phyloP scores from a whole-genome alignment of 495 filamentous ascomycete genomes.

The Trichoderma gamsii region DNA sequence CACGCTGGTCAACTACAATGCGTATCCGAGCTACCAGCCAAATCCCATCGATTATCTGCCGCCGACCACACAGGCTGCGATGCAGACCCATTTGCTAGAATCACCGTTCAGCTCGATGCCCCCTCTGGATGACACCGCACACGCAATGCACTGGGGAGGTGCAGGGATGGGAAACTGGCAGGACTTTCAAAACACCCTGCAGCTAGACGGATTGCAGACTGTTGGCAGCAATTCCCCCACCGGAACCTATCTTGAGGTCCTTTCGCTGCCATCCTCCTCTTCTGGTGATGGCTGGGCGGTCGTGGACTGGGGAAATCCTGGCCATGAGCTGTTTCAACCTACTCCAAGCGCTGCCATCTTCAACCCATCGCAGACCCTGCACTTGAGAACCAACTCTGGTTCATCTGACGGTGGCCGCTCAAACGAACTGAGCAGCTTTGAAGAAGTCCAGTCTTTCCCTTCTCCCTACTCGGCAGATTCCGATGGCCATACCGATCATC shows the following conservation, averaged over 20 bases:
- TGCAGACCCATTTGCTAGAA: constrained; percentile 63
- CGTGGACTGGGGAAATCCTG: constrained; percentile 52
- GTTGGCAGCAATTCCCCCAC: constrained; percentile 76
- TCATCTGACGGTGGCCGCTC: constrained; percentile 64
- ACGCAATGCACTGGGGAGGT: constrained; percentile 52
- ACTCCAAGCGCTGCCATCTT: constrained; percentile 61
- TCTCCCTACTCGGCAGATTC: constrained; percentile 63
- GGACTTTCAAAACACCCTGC: constrained; percentile 58
- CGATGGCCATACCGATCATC: constrained; percentile 53
- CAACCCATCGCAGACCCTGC: constrained; percentile 79
- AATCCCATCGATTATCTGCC: constrained; percentile 58
- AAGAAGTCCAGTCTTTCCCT: constrained; percentile 69
- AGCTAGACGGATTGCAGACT: constrained; percentile 49
- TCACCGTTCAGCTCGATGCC: constrained; percentile 55
- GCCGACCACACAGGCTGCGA: constrained; percentile 57
- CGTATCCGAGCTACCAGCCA: constrained; percentile 45
- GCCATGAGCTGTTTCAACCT: constrained; percentile 41
- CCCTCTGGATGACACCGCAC: constrained; percentile 55
- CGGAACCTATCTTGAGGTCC: constrained; percentile 73
- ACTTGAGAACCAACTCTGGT: constrained; percentile 76
- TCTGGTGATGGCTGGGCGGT: constrained; percentile 73
- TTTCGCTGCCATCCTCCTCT: constrained; percentile 71
- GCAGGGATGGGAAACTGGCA: constrained; percentile 60
- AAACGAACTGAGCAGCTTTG: constrained; percentile 68
- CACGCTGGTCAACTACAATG: constrained; percentile 43